Evolutionary conservation across 2,329 filamentous ascomycete genomes (phyloP).

Genomic region (Bertia moriformis): DNA sequence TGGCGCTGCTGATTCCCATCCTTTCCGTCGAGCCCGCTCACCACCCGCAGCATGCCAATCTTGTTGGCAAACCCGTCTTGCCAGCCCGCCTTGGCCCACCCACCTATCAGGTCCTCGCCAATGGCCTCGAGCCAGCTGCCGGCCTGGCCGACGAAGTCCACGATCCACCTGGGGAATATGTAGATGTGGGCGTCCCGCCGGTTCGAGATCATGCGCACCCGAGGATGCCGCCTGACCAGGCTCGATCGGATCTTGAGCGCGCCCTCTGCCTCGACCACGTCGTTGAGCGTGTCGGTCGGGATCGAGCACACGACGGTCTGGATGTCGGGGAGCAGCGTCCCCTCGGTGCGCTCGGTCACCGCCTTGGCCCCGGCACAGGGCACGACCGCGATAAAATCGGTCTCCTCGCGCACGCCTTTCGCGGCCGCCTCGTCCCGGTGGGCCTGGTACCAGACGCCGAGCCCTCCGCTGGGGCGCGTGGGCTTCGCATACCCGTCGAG

Average conservation of each 20-base stretch:
- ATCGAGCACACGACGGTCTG: conserved; percentile 75
- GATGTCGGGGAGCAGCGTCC: conserved; percentile 51
- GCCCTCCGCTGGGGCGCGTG: conserved; percentile 46
- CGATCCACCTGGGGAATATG: conserved; percentile 80
- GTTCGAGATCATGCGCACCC: conserved; percentile 66
- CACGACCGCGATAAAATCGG: conserved; percentile 75
- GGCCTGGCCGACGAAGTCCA: conserved; percentile 69
- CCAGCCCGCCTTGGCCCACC: conserved; percentile 93
- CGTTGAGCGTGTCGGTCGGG: conserved; percentile 78
- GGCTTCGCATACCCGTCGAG: too few species aligned
- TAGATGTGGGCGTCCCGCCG: conserved; percentile 90
- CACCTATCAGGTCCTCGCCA: conserved; percentile 80
- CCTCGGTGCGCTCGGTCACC: conserved; percentile 37
- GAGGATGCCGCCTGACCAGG: conserved; percentile 60
- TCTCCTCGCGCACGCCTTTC: conserved; percentile 85
- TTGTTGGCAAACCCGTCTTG: conserved; percentile 69
- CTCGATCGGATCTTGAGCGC: conserved; percentile 62
- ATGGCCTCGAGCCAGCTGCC: conserved; percentile 76
- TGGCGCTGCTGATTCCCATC: conserved; percentile 15
- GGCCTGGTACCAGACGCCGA: conserved; percentile 85
- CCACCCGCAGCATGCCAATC: conserved; percentile 54
- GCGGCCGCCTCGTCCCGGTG: conserved; percentile 49
- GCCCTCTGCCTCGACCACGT: conserved; percentile 63
- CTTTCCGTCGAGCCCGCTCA: conserved; percentile 36
- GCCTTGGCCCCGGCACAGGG: conserved; percentile 44